These are phyloP conservation scores for Russula earlei DNA, from an alignment of 768 basidiomycete genomes.

Conservation along the genomic window DNA sequence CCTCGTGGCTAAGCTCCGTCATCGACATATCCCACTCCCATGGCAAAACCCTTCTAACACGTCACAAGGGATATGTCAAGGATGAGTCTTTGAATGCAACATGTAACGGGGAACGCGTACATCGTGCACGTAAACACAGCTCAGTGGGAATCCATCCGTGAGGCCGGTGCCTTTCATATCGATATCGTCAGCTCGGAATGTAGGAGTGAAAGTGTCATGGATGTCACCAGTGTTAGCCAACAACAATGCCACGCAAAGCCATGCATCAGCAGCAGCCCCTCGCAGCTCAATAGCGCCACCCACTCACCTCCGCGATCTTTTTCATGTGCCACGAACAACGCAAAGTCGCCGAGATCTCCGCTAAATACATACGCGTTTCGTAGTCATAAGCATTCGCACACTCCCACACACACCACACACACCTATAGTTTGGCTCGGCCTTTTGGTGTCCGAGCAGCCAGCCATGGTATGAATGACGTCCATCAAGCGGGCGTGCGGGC, in stretches of 20 bases:
- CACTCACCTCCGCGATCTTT: slow-evolving; percentile 47
- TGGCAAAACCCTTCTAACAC: no score
- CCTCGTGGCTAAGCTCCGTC: slow-evolving; percentile 51
- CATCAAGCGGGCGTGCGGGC: slow-evolving; percentile 61
- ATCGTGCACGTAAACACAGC: slow-evolving; percentile 64
- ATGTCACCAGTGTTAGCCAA: slow-evolving; percentile 76
- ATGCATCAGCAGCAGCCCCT: neutral
- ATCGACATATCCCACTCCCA: neutral
- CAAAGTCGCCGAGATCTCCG: slow-evolving; percentile 71
- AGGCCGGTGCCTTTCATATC: slow-evolving; percentile 53
- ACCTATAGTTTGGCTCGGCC: slow-evolving; percentile 68
- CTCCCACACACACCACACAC: slow-evolving; percentile 10
- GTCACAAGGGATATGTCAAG: slow-evolving; percentile 71
- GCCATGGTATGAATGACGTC: slow-evolving; percentile 78
- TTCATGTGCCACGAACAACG: slow-evolving; percentile 86
- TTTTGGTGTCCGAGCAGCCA: slow-evolving; percentile 85
- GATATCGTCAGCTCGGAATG: slow-evolving; percentile 5
- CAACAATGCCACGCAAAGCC: slow-evolving; percentile 35
- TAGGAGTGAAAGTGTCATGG: slow-evolving; percentile 46
- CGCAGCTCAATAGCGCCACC: neutral
- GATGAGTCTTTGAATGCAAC: slow-evolving; percentile 6
- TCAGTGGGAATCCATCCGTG: slow-evolving; percentile 58
- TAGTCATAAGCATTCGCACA: neutral
- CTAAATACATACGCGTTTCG: slow-evolving; percentile 20
- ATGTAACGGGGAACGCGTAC: slow-evolving; percentile 30